Conservation (phyloP, 192 early-diverging fungal genomes). For the Dissophora globulifera region DNA sequence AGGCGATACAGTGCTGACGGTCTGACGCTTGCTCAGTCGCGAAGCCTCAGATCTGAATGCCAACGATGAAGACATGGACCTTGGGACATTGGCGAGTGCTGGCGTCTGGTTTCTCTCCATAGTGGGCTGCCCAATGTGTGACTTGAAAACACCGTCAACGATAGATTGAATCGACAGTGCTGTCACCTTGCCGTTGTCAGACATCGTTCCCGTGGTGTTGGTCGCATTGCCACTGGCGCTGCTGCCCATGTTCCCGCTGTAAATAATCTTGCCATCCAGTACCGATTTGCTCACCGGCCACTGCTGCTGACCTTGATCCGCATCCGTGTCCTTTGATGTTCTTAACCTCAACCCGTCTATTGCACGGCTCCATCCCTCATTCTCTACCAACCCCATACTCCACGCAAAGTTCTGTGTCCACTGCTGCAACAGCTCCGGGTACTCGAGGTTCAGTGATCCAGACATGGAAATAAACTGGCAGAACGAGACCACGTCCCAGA, state of each 20-base stretch:
- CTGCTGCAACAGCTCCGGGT: slow-evolving; percentile 40
- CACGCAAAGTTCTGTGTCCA: slow-evolving; percentile 53
- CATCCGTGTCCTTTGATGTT: not conserved
- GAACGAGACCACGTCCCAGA: slow-evolving; percentile 48
- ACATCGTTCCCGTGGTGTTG: not conserved
- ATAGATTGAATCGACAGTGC: slow-evolving; percentile 14
- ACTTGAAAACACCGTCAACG: slow-evolving; percentile 6
- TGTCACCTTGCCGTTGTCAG: not conserved
- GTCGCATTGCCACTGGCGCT: not conserved
- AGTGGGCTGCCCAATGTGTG: not conserved
- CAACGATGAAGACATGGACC: not conserved
- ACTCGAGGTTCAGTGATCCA: slow-evolving; percentile 40
- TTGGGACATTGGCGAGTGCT: not conserved
- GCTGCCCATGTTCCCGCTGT: not conserved
- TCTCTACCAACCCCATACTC: slow-evolving; percentile 44
- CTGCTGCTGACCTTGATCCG: not conserved
- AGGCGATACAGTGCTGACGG: not conserved
- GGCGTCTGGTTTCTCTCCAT: not conserved
- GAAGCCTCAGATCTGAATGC: not conserved
- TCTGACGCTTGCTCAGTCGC: not conserved
- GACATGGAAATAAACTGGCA: slow-evolving; percentile 53
- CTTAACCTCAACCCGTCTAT: slow-evolving; percentile 30
- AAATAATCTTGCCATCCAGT: not conserved
- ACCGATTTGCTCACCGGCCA: no score
- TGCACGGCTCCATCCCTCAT: slow-evolving; percentile 17